Conservation (phyloP, 495 filamentous ascomycete genomes). For the Mytilinidion resinicola region DNA sequence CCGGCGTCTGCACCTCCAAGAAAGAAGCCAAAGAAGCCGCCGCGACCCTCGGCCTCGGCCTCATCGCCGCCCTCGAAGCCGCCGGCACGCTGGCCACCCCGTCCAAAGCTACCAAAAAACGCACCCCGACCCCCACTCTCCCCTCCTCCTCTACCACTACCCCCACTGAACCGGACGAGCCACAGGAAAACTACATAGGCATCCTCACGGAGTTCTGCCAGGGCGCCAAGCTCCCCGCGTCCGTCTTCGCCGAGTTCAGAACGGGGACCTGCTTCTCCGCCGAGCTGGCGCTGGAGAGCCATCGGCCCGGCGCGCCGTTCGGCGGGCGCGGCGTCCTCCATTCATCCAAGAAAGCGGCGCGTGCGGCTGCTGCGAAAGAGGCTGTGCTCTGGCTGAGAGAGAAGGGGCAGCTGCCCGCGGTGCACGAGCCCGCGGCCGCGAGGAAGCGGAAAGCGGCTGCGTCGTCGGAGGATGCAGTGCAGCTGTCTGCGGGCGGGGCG, state of each 20-base stretch:
- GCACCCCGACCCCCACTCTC: no score
- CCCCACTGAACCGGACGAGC: background rate
- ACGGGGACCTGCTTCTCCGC: constrained; percentile 19
- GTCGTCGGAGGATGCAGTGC: background rate
- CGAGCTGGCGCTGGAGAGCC: constrained; percentile 13
- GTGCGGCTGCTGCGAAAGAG: constrained; percentile 23
- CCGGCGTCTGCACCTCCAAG: constrained; percentile 2
- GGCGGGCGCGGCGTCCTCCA: constrained; percentile 14
- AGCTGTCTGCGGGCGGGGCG: background rate
- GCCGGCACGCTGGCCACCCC: constrained; percentile 4
- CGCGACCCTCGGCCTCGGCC: constrained; percentile 4
- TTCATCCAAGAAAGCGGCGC: constrained; percentile 25
- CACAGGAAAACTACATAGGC: background rate
- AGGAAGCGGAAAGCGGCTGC: constrained; percentile 21
- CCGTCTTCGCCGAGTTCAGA: constrained; percentile 15
- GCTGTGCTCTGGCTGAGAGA: constrained; percentile 29
- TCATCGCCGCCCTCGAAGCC: background rate
- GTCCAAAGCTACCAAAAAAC: no score
- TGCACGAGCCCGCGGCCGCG: background rate
- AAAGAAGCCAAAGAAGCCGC: constrained; percentile 28
- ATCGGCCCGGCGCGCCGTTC: constrained; percentile 16
- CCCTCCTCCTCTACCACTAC: no score
- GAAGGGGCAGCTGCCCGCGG: constrained; percentile 16
- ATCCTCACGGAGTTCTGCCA: constrained; percentile 19
- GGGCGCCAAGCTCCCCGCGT: background rate